phyloP scores from a whole-genome alignment of 2,329 filamentous ascomycete genomes.

The Ophiostoma angusticollis region DNA sequence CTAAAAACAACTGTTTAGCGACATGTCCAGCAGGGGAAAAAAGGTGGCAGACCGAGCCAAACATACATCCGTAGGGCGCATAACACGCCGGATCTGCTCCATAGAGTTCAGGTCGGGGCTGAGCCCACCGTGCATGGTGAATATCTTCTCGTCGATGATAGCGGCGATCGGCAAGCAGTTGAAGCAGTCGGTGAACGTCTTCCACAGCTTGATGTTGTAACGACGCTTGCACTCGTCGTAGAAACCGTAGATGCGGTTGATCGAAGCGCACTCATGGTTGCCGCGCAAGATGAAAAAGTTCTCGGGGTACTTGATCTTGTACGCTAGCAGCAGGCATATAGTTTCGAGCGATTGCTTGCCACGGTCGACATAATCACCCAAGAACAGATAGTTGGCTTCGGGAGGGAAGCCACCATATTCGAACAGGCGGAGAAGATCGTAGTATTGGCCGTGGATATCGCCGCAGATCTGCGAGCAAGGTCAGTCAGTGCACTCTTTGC shows the following conservation, averaged over 20 bases:
- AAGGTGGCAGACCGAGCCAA: too few species aligned
- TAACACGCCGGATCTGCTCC: conserved; percentile 98
- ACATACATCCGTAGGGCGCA: conserved; percentile 97
- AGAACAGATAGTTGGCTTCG: conserved; percentile 98
- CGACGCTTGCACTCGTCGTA: conserved; percentile 99
- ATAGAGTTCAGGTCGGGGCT: conserved; percentile 97
- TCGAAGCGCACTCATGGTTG: conserved; percentile 97
- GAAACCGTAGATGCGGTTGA: conserved; percentile 99
- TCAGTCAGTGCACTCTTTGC: not conserved
- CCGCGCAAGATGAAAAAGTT: conserved; percentile 99
- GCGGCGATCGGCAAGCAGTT: conserved; percentile 97
- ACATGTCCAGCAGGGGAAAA: too few species aligned
- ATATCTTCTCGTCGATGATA: conserved; percentile 99
- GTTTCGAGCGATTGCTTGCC: conserved; percentile 99
- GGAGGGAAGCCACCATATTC: conserved; percentile 98
- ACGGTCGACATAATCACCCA: conserved; percentile 96
- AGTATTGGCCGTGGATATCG: conserved; percentile 98
- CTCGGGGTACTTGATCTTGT: conserved; percentile 99
- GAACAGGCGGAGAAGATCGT: conserved; percentile 91
- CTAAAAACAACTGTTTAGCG: conserved; percentile 32
- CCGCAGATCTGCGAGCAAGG: conserved; percentile 83
- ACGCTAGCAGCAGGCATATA: conserved; percentile 88
- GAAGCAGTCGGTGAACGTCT: conserved; percentile 99
- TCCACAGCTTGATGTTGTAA: conserved; percentile 99
- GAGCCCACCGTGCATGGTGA: conserved; percentile 97